Evolutionary conservation across 768 basidiomycete species (phyloP).

Genomic region (Suillus weaverae): DNA sequence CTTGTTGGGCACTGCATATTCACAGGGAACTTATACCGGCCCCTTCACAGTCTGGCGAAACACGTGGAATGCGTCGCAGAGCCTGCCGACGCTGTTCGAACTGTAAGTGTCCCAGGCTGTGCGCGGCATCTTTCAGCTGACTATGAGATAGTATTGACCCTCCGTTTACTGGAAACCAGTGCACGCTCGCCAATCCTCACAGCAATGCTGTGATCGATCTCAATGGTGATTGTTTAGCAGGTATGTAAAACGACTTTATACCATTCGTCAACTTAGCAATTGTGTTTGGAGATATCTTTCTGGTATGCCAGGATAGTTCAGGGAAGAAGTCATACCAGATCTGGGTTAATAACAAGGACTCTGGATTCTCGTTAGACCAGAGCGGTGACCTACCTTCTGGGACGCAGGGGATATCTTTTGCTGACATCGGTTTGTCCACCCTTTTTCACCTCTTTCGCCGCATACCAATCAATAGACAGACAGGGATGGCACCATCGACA

Average conservation of each 20-base stretch:
- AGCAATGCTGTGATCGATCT: slow-evolving; percentile 94
- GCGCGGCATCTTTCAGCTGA: slow-evolving; percentile 7
- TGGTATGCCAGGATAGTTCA: slow-evolving; percentile 73
- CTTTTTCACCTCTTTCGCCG: background rate
- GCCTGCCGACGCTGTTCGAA: slow-evolving; percentile 56
- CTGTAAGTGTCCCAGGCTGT: slow-evolving; percentile 47
- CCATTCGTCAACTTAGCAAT: background rate
- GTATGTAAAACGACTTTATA: slow-evolving; percentile 37
- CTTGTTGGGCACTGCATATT: slow-evolving; percentile 66
- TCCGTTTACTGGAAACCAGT: slow-evolving; percentile 62
- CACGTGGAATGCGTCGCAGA: slow-evolving; percentile 62
- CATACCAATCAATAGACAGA: slow-evolving; percentile 44
- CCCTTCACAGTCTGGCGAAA: slow-evolving; percentile 79
- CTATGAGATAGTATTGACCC: slow-evolving; percentile 49
- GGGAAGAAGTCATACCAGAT: slow-evolving; percentile 77
- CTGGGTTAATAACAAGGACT: slow-evolving; percentile 84
- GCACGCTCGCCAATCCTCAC: slow-evolving; percentile 83
- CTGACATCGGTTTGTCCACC: slow-evolving; percentile 72
- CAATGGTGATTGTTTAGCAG: slow-evolving; percentile 94
- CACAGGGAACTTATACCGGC: slow-evolving; percentile 33
- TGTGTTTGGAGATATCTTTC: slow-evolving; percentile 68
- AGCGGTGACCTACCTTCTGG: slow-evolving; percentile 72
- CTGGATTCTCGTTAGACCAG: slow-evolving; percentile 71
- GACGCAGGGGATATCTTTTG: slow-evolving; percentile 79
- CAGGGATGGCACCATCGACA: slow-evolving; percentile 94